Evolutionary conservation across 139 green algal species (phyloP).

Genomic region (Chlamydomonas applanata): DNA sequence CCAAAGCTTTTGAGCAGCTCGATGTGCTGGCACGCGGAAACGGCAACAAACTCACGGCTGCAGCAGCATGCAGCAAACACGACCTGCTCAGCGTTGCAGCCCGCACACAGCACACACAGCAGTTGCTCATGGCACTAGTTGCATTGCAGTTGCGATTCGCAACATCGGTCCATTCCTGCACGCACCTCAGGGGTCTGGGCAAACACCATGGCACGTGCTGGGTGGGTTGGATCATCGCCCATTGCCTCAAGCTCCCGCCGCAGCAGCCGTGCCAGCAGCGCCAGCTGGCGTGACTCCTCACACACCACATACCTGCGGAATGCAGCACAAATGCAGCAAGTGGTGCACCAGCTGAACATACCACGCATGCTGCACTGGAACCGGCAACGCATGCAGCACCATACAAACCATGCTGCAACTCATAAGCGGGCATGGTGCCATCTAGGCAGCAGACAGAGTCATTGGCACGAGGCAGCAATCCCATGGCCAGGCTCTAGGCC

Average conservation of each 20-base stretch:
- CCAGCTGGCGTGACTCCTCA: slow-evolving; percentile 35
- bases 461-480: too few species aligned
- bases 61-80: slow-evolving; percentile 61
- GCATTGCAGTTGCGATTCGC: not conserved
- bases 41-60: not conserved
- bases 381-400: too few species aligned
- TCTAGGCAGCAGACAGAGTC: too few species aligned
- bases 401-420: too few species aligned
- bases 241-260: slow-evolving; percentile 48
- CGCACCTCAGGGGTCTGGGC: slow-evolving; percentile 22
- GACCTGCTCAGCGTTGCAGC: slow-evolving; percentile 10
- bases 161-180: not conserved
- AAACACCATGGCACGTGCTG: slow-evolving; percentile 62
- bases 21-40: slow-evolving; percentile 31
- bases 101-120: too few species aligned
- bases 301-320: slow-evolving; percentile 48
- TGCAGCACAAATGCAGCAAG: not conserved
- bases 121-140: too few species aligned
- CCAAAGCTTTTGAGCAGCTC: too few species aligned
- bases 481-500: too few species aligned
- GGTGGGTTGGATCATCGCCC: slow-evolving; percentile 40
- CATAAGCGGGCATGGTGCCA: too few species aligned
- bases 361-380: too few species aligned
- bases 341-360: not conserved
- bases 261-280: slow-evolving; percentile 56